These are phyloP conservation scores for Nigrospora osmanthi DNA, from an alignment of 2,329 filamentous ascomycete species.

Conservation along the genomic window DNA sequence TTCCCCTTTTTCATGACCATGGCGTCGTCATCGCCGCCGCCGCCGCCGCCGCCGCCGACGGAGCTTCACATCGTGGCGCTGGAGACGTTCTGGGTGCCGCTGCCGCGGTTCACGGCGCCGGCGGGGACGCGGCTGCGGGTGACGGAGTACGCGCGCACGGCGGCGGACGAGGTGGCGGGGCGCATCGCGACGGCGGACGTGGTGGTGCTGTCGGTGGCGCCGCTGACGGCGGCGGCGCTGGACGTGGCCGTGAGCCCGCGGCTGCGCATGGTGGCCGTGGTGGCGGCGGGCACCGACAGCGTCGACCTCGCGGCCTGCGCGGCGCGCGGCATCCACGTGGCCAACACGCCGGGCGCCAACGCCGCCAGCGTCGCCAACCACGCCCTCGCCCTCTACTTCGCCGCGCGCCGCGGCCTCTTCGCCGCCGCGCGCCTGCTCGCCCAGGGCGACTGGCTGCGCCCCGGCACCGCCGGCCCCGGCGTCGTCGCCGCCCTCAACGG, in stretches of 20 bases:
- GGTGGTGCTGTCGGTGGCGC: slow-evolving; percentile 22
- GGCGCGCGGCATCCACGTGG: slow-evolving; percentile 22
- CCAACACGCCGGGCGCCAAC: slow-evolving; percentile 28
- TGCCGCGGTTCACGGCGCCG: slow-evolving; percentile 17
- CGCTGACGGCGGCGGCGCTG: slow-evolving; percentile 19
- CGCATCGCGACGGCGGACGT: slow-evolving; percentile 27
- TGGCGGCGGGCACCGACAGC: slow-evolving; percentile 28
- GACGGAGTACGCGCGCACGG: slow-evolving; percentile 16
- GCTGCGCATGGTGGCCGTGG: slow-evolving; percentile 23
- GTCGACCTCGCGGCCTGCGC: slow-evolving; percentile 26
- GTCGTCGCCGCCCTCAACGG: slow-evolving; percentile 7
- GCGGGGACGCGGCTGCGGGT: slow-evolving; percentile 22
- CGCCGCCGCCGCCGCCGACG: slow-evolving; percentile 7
- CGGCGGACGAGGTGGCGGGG: slow-evolving; percentile 14
- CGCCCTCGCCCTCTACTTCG: slow-evolving; percentile 35
- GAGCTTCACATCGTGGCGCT: slow-evolving; percentile 25
- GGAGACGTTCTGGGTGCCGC: slow-evolving; percentile 21
- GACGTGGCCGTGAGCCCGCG: slow-evolving; percentile 15
- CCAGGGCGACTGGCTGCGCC: slow-evolving; percentile 15
- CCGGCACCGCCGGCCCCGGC: neutral
- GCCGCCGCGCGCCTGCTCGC: slow-evolving; percentile 17
- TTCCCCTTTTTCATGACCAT: no score
- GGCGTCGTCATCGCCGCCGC: slow-evolving; percentile 2
- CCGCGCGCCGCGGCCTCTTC: slow-evolving; percentile 27
- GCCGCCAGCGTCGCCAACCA: slow-evolving; percentile 33